Evolutionary conservation across 2,329 filamentous ascomycete species (phyloP).

Genomic region (Colletotrichum sp.): DNA sequence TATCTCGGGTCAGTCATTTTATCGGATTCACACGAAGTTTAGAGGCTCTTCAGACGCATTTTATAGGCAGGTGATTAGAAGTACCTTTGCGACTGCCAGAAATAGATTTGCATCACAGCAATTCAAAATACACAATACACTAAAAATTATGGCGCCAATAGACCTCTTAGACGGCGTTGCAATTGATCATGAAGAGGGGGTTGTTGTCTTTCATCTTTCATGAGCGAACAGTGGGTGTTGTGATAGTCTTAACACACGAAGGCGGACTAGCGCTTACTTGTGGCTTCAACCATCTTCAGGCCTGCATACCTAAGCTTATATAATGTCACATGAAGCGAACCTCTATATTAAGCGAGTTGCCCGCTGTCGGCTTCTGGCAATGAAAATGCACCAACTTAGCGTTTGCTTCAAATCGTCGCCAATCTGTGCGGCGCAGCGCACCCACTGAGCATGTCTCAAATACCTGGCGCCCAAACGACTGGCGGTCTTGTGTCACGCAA

Average conservation of each 20-base stretch:
- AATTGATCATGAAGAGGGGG: neutral
- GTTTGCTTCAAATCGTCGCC: neutral
- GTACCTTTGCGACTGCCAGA: neutral
- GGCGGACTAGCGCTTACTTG: neutral
- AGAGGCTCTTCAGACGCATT: accelerated
- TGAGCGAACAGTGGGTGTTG: neutral
- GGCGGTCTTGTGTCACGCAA: constrained; percentile 26
- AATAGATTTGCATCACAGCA: accelerated
- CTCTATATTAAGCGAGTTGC: neutral
- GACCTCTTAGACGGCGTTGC: no score
- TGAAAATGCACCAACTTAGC: accelerated
- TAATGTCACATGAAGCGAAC: neutral
- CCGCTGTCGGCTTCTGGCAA: neutral
- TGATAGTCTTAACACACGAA: neutral
- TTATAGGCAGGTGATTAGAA: accelerated
- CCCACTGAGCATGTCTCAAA: neutral
- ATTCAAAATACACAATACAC: no score
- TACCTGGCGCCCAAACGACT: constrained; percentile 22
- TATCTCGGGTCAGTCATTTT: neutral
- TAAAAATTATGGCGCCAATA: no score
- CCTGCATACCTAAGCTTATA: neutral
- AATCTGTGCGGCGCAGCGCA: neutral
- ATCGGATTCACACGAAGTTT: neutral
- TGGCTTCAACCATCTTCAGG: neutral
- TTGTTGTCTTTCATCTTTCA: neutral